Base-by-base conservation (phyloP, 352 stramenopile species). In the Phytophthora palmivora region DNA sequence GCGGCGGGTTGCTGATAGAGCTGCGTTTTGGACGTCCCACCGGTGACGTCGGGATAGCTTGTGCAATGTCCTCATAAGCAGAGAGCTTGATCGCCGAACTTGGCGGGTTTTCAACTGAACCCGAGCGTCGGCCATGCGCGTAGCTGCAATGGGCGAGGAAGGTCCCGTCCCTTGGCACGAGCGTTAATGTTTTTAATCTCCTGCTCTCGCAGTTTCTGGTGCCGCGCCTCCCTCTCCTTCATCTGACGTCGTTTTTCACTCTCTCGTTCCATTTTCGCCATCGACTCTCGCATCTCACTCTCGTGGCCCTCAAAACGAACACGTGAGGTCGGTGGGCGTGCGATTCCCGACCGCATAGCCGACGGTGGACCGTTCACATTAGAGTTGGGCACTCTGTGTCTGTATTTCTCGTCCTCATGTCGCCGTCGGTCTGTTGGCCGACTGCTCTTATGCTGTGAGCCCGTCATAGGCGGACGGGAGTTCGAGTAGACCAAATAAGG, bases 401-500 rank as follows among this genome's bases (percentile, higher is more conserved):
- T 51, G 11, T 46, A 5, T 32, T 56, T 57, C 22, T 63, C 37
- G n/a, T 58, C 37, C 3, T 56, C 48, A 6, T 32, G 46, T 10
- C 26, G 21, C 11, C 45, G 43, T 6, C 26, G 43, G 7, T 51
- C 44, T 21, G 36, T 45, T 2, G 49, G 15, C 3, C 52, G 42
- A 54, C 16, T 55, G 48, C 62, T 70, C 28, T 49, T 66, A 6
- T 65, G 55, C 7, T 63, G 45, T 7, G 51, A 70, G 16, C 60
- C 43, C 19, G 55, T 67, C 30, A 58, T 66, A 7, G 61, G 61
- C 2, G 43, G 33, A 3, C 42, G 38, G 0, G 73, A 70, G 24
- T 33, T 74, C 2, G 77, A 79, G 22, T 78, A 84, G 15, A 79
- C 72, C 42, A 87, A 61, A 43, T 74, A 86, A 0, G 76, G 76